Evolutionary conservation across 1,139 yeast species (phyloP), one percentile per base, ranked within the genome.

Genomic region (Pichia sp.): DNA sequence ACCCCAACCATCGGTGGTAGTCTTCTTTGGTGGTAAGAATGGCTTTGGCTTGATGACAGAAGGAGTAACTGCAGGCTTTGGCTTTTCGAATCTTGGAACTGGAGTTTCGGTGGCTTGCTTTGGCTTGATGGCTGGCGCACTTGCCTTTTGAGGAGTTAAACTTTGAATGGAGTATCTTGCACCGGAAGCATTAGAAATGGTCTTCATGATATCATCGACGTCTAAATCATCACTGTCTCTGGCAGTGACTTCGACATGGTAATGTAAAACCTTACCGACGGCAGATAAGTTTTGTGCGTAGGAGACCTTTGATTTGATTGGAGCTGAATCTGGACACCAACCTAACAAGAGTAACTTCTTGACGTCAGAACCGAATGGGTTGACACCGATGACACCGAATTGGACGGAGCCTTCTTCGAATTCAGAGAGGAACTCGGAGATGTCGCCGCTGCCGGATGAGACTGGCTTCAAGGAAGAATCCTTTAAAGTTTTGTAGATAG

Each of bases 241-340:
- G n/a, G 98, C 99, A 38, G 97, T 89, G 55, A 94, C 83, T 68
- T 93, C 98, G 47, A 93, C 91, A 64, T 93, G 99, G 68, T 91
- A 93, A 34, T 96, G 96, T 58, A 85, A 74, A 21, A 81, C 72
- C 51, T 75, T 79, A 28, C 91, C 79, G 15, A 85, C 85, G 37
- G 82, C 85, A 39, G 88, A 88, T 57, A 85, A 83, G 66, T 85
- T 85, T 54, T 81, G 70, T 24, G 91, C 90, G 67, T 83, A 85
- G 2, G 90, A 82, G 49, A 87, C 77, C 59, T 89, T 76, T 34
- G 83, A 74, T 64, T 83, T 85, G 58, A 86, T 72, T 8, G 91
- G 87, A n/a, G 91, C 83, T 48, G 84, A 81, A 64, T 85, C 93
- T 7, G 94, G 93, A 70, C 96, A 87, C 97, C 97, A 93, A 44